Conservation (phyloP, 306 rosid genomes). For the Malus asiatica region DNA sequence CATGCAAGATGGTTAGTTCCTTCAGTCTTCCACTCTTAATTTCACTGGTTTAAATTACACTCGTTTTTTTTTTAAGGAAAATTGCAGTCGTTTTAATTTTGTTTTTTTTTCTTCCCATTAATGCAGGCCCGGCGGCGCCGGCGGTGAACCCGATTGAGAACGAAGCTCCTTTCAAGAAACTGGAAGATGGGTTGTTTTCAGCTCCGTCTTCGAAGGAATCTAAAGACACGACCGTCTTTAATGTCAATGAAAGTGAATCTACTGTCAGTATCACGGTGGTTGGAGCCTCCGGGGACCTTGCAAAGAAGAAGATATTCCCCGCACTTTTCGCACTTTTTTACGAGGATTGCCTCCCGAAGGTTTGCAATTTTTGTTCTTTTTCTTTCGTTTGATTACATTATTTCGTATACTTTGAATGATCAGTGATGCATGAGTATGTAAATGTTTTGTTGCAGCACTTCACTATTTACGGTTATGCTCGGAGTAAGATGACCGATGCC, state of each 20-base stretch:
- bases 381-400: not conserved
- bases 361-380: constrained; percentile 8
- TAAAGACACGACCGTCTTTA: constrained; percentile 17
- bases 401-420: constrained; percentile 9
- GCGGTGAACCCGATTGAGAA: constrained; percentile 33
- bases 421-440: not conserved
- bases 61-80: not conserved
- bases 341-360: constrained; percentile 86
- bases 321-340: constrained; percentile 89
- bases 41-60: not conserved
- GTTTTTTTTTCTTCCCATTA: not conserved
- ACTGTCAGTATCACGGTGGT: constrained; percentile 79
- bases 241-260: constrained; percentile 31
- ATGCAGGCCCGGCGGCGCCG: constrained; percentile 41
- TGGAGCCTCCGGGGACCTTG: constrained; percentile 96
- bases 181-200: constrained; percentile 34
- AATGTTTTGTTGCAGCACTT: constrained; percentile 47
- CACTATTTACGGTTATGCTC: constrained; percentile 72
- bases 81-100: not conserved
- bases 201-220: constrained; percentile 25
- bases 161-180: constrained; percentile 30
- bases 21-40: not conserved
- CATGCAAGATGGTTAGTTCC: constrained; percentile 47
- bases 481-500: constrained; percentile 89
- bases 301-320: constrained; percentile 91